These are phyloP conservation scores for Geosmithia morbida DNA, from an alignment of 2,329 filamentous ascomycete species.

Conservation along the genomic window DNA sequence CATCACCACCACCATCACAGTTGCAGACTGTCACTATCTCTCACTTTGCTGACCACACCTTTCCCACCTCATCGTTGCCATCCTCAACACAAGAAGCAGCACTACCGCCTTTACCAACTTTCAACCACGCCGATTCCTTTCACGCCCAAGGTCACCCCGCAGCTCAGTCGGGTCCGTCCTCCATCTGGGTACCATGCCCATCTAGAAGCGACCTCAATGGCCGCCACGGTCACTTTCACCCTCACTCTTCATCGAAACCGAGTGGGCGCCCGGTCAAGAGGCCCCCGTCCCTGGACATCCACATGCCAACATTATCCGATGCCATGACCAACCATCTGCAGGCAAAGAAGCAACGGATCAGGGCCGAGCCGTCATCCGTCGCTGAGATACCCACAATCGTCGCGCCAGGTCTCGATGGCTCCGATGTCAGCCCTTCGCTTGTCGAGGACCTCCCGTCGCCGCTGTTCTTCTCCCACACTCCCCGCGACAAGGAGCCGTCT, in stretches of 20 bases:
- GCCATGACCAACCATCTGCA: conserved; percentile 18
- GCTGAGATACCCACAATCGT: conserved; percentile 23
- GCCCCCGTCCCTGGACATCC: background rate
- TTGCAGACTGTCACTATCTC: background rate
- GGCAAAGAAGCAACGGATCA: conserved; percentile 32
- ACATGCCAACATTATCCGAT: conserved; percentile 4
- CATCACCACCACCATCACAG: background rate
- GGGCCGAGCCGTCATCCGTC: conserved; percentile 27
- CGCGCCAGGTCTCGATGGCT: background rate
- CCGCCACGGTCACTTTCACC: background rate
- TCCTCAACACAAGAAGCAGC: background rate
- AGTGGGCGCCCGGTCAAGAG: conserved; percentile 1
- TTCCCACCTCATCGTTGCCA: background rate
- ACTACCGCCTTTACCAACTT: background rate
- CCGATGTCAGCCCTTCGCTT: background rate
- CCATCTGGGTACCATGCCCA: background rate
- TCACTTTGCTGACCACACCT: background rate
- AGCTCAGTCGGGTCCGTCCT: background rate
- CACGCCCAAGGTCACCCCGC: too few relatives aligned
- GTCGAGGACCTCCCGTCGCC: conserved; percentile 30
- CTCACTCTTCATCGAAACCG: background rate
- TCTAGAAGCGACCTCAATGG: background rate
- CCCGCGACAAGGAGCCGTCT: conserved; percentile 17
- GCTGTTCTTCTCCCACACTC: conserved; percentile 35
- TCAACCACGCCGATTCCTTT: background rate